Base-by-base conservation (phyloP, 2,329 filamentous ascomycete genomes). In the Fusarium marasasianum region DNA sequence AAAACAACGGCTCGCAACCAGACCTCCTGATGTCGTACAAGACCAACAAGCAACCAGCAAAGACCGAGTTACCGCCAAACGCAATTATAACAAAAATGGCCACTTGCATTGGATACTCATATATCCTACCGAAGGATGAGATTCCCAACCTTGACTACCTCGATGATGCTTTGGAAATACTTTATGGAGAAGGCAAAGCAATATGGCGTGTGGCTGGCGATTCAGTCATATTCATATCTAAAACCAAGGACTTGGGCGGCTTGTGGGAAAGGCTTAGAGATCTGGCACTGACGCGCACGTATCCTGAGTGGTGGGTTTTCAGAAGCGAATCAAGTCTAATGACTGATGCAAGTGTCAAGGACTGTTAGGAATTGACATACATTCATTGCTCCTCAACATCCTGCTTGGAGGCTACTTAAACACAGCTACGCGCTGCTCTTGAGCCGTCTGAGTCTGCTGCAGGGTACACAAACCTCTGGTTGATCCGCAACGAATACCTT, bases 231-330 rank as follows among this genome's bases (percentile, higher is more conserved):
- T 38, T 54, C 1, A 5, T 3, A 8, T 41, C 35, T 0, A 3
- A 18, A 3, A 41, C 29, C 1, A 2, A 14, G 6, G 41, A 55
- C 2, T 4, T 58, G 3, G 6, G 0, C 0, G 13, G 6, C 0
- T 22, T 66, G 7, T 37, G 66, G 10, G 31, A 66, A 15, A 66
- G 3, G 29, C 26, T 70, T 2, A 24, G 26, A 3, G 6, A 43
- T 5, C 1, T 51, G 4, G 47, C 3, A 2, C 0, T 45, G 4
- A 70, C 38, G 5, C 14, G 15, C 1, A 40, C 31, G 8, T 41
- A 8, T 38, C 4, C 6, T 14, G 31, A 70, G 17, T 57, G 1
- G 24, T 6, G 10, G 29, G 50, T 12, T 29, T n/a, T n/a, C 18
- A 54, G 11, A 54, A 14, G 11, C 5, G 14, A 18, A n/a, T 40